A percentile compares a stretch with the other conserved stretches of the same genome.
These are phyloP conservation scores for Brassica cretica DNA, from an alignment of 345 rosid genomes.

Conservation along the genomic window DNA sequence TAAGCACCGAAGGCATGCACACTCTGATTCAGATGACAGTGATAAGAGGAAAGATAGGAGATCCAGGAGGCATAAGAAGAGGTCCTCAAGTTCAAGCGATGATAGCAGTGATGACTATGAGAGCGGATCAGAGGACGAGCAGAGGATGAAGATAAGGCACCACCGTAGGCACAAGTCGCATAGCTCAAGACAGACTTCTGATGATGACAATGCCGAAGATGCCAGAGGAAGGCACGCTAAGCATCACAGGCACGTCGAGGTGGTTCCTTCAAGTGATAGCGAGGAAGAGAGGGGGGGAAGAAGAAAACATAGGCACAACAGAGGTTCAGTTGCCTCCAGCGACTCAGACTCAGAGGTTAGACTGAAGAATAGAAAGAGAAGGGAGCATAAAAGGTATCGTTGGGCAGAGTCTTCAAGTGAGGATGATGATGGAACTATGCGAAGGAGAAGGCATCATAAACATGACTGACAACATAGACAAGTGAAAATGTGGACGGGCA, in stretches of 20 bases:
- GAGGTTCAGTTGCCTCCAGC: conserved; percentile 34
- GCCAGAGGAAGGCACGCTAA: conserved; percentile 37
- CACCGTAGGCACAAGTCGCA: conserved; percentile 47
- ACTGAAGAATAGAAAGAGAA: conserved; percentile 28
- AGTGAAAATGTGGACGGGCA: conserved; percentile 18
- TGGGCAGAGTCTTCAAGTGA: conserved; percentile 39
- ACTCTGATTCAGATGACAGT: conserved; percentile 52
- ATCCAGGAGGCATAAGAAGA: conserved; percentile 49
- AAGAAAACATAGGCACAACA: conserved; percentile 46
- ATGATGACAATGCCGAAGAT: conserved; percentile 37
- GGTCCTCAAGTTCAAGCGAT: conserved; percentile 43
- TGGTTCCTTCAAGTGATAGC: conserved; percentile 39
- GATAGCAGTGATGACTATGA: conserved; percentile 47
- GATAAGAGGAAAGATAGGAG: conserved; percentile 60
- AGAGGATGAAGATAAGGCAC: conserved; percentile 49
- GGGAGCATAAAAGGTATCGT: conserved; percentile 40
- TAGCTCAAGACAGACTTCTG: conserved; percentile 42
- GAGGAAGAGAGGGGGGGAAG: conserved; percentile 40
- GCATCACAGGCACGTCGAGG: conserved; percentile 29
- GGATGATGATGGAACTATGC: conserved; percentile 22
- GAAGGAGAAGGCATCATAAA: conserved; percentile 20
- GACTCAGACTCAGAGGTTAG: conserved; percentile 32
- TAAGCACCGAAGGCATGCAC: conserved; percentile 58
- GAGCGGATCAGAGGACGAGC: conserved; percentile 53
- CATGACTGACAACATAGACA: conserved; percentile 2